phyloP scores from a whole-genome alignment of 2,329 filamentous ascomycete species.

The Colletotrichum sp. region DNA sequence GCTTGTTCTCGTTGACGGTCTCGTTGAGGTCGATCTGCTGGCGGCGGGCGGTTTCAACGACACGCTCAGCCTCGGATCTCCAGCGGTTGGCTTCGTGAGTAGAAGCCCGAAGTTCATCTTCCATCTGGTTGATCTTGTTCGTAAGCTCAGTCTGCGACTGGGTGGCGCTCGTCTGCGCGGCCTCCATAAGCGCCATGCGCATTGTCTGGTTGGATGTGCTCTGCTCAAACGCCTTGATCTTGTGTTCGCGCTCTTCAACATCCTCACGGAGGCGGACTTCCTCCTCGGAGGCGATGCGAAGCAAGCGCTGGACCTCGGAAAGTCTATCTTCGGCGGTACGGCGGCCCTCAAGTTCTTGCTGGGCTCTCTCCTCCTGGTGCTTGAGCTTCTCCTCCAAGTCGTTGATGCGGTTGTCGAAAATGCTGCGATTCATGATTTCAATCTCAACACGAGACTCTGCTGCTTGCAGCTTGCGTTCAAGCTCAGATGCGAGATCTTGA shows the following conservation, averaged over 20 bases:
- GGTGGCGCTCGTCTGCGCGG: constrained; percentile 64
- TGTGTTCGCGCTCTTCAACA: constrained; percentile 72
- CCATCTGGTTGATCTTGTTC: constrained; percentile 58
- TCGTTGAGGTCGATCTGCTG: constrained; percentile 54
- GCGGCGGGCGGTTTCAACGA: constrained; percentile 55
- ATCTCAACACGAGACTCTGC: constrained; percentile 65
- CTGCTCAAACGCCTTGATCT: constrained; percentile 65
- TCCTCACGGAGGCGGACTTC: constrained; percentile 70
- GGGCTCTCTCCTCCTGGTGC: constrained; percentile 65
- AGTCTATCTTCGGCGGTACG: constrained; percentile 75
- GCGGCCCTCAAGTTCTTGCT: constrained; percentile 67
- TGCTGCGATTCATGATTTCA: constrained; percentile 65
- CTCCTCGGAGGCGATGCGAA: constrained; percentile 75
- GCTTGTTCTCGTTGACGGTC: constrained; percentile 67
- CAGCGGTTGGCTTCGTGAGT: constrained; percentile 65
- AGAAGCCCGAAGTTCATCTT: constrained; percentile 59
- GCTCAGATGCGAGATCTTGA: constrained; percentile 58
- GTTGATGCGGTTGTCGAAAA: constrained; percentile 64
- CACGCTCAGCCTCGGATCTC: constrained; percentile 66
- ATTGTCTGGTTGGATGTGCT: constrained; percentile 58
- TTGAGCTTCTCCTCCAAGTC: constrained; percentile 74
- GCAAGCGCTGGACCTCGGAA: constrained; percentile 72
- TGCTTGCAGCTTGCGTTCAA: constrained; percentile 58
- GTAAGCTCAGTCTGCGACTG: constrained; percentile 61
- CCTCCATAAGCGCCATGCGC: constrained; percentile 71